Evolutionary conservation across 495 filamentous ascomycete species (phyloP).

Genomic region (Lepraria neglecta): DNA sequence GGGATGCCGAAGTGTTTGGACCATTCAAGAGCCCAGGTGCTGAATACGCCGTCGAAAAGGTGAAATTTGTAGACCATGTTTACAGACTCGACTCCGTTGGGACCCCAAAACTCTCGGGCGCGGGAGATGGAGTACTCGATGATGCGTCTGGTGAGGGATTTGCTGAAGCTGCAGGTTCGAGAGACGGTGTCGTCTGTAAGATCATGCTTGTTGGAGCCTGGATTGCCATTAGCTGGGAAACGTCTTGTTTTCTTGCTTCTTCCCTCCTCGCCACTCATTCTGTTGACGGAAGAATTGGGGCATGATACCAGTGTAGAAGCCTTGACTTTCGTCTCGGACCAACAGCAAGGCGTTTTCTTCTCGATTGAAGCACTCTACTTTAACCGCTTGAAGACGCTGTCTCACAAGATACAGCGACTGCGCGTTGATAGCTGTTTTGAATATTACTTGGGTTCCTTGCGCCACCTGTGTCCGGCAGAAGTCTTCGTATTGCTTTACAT

Average conservation of each 20-base stretch:
- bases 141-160: neutral
- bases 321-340: conserved; percentile 5
- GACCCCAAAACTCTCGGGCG: neutral
- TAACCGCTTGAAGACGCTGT: conserved; percentile 5
- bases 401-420: conserved; percentile 4
- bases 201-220: neutral
- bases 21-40: conserved; percentile 5
- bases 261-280: neutral
- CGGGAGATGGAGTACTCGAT: conserved; percentile 2
- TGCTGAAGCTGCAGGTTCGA: neutral
- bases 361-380: conserved; percentile 6
- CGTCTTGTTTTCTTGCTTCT: neutral
- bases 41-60: conserved; percentile 3
- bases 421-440: conserved; percentile 7
- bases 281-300: too few species aligned
- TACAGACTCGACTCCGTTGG: neutral
- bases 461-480: neutral
- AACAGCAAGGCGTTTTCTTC: neutral
- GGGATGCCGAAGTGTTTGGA: neutral
- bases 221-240: neutral
- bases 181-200: neutral
- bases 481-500: conserved; percentile 1
- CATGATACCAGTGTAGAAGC: neutral
- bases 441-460: neutral
- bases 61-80: conserved; percentile 5